These are phyloP conservation scores for Trifolium subterraneum DNA, from an alignment of 306 rosid genomes.

Conservation along the genomic window DNA sequence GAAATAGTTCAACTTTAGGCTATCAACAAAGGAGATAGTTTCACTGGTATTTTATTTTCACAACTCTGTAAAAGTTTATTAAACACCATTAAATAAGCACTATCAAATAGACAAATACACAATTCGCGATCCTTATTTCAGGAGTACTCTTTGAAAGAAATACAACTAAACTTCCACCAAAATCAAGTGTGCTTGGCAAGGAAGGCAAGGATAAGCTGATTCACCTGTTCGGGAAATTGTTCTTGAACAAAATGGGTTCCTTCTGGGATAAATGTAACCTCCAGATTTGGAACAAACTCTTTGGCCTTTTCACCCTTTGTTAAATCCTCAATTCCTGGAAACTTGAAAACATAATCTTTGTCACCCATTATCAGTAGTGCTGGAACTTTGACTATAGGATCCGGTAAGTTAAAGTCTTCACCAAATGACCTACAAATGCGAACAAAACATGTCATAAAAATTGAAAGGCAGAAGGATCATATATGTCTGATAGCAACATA, in stretches of 20 bases:
- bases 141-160: background rate
- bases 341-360: slow-evolving; percentile 66
- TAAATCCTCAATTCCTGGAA: slow-evolving; percentile 67
- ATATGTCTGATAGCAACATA: background rate
- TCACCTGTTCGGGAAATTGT: slow-evolving; percentile 72
- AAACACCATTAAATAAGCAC: too few relatives aligned
- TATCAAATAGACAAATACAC: background rate
- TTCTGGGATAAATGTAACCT: slow-evolving; percentile 62
- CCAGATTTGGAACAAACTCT: slow-evolving; percentile 62
- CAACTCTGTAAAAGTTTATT: too few relatives aligned
- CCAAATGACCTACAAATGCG: slow-evolving; percentile 55
- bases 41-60: too few relatives aligned
- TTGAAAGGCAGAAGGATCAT: background rate
- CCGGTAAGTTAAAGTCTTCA: slow-evolving; percentile 48
- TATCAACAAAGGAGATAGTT: too few relatives aligned
- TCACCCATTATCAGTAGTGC: slow-evolving; percentile 64
- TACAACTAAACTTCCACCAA: slow-evolving; percentile 7
- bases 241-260: slow-evolving; percentile 94
- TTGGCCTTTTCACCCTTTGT: slow-evolving; percentile 61
- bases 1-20: too few relatives aligned
- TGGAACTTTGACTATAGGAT: slow-evolving; percentile 61
- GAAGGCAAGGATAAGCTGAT: slow-evolving; percentile 68
- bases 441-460: slow-evolving; percentile 15
- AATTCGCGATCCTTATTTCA: slow-evolving; percentile 1
- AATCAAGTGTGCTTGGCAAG: slow-evolving; percentile 61